phyloP scores from a whole-genome alignment of 176 grass and related monocot genomes.

The Tuctoria greenei region DNA sequence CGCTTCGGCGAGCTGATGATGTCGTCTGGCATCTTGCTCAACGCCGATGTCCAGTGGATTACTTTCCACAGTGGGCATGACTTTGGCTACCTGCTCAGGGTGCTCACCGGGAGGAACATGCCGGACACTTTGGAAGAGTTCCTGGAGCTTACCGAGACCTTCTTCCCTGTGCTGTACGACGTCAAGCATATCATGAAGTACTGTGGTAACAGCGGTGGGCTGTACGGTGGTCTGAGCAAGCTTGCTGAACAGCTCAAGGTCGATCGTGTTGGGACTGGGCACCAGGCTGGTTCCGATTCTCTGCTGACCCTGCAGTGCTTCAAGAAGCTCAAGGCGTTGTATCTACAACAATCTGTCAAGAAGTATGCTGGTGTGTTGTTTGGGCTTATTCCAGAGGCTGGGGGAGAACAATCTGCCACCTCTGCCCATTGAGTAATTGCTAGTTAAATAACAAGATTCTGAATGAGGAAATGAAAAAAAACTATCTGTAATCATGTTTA shows the following conservation, averaged over 20 bases:
- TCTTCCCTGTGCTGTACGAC: constrained; percentile 72
- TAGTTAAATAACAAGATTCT: constrained; percentile 52
- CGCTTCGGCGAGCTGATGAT: constrained; percentile 75
- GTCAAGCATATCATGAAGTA: constrained; percentile 82
- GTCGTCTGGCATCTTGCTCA: constrained; percentile 71
- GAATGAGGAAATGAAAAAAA: constrained; percentile 38
- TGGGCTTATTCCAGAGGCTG: constrained; percentile 59
- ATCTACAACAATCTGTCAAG: constrained; percentile 45
- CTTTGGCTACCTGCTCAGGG: constrained; percentile 77
- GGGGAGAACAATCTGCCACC: constrained; percentile 27
- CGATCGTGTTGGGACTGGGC: constrained; percentile 50
- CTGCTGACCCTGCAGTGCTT: constrained; percentile 56
- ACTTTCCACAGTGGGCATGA: constrained; percentile 60
- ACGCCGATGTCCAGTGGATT: constrained; percentile 48
- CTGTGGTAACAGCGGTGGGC: constrained; percentile 38
- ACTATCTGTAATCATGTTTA: neutral
- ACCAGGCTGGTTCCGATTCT: constrained; percentile 74
- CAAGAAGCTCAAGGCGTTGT: constrained; percentile 52
- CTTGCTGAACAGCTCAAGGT: constrained; percentile 50
- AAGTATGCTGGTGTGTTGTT: constrained; percentile 70
- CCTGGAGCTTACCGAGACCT: constrained; percentile 45
- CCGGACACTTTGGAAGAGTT: constrained; percentile 53
- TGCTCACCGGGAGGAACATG: constrained; percentile 51
- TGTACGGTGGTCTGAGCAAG: constrained; percentile 72
- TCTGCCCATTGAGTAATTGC: constrained; percentile 41